phyloP scores from a whole-genome alignment of 139 green algal genomes.

The Tetradesmus obliquus region DNA sequence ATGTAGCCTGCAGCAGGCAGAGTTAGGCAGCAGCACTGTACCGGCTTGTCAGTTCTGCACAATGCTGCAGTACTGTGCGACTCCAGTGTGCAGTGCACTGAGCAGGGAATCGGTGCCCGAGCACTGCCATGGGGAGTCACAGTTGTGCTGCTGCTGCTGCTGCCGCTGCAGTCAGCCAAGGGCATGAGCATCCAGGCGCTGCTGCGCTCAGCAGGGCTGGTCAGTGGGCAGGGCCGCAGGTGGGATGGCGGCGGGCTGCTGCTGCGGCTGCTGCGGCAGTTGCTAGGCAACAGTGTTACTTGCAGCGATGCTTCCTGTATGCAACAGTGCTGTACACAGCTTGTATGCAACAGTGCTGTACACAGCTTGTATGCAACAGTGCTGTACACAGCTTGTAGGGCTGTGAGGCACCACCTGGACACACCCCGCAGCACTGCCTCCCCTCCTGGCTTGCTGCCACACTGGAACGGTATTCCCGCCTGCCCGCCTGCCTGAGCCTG shows the following conservation, averaged over 20 bases:
- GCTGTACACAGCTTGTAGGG: too few relatives aligned
- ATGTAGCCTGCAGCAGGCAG: too few relatives aligned
- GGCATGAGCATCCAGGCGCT: slow-evolving; percentile 10
- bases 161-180: not conserved
- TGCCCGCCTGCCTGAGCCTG: not conserved
- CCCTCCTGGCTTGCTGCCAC: not conserved
- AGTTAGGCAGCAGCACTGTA: too few relatives aligned
- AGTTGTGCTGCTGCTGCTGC: not conserved
- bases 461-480: not conserved
- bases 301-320: not conserved
- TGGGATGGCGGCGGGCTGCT: not conserved
- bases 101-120: too few relatives aligned
- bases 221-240: not conserved
- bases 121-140: too few relatives aligned
- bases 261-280: not conserved
- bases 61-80: too few relatives aligned
- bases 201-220: slow-evolving; percentile 13
- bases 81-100: too few relatives aligned
- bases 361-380: not conserved
- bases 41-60: too few relatives aligned
- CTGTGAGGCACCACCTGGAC: too few relatives aligned
- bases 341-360: not conserved
- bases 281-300: not conserved
- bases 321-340: not conserved
- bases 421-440: too few relatives aligned